These are phyloP conservation scores for Marasmius sp. DNA, from an alignment of 1,284 basidiomycete species.

Conservation along the genomic window DNA sequence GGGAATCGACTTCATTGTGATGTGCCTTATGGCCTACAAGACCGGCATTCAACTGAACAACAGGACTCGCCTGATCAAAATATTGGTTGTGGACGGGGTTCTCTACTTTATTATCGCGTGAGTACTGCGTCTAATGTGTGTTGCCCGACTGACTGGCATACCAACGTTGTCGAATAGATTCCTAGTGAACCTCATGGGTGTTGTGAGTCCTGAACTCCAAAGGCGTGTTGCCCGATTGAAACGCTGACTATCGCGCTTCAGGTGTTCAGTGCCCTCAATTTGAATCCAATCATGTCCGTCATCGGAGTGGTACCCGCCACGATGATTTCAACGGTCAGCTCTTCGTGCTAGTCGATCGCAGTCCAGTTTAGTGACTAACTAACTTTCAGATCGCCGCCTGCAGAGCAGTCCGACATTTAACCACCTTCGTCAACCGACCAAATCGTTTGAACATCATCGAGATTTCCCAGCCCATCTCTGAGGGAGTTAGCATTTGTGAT, in stretches of 20 bases:
- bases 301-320: neutral
- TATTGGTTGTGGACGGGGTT: neutral
- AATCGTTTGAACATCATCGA: neutral
- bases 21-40: conserved; percentile 60
- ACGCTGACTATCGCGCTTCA: neutral
- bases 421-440: neutral
- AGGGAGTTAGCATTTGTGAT: no score
- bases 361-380: neutral
- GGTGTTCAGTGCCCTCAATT: conserved; percentile 2
- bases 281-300: conserved; percentile 1
- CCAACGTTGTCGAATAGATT: neutral
- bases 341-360: neutral
- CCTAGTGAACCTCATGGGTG: neutral
- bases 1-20: conserved; percentile 64
- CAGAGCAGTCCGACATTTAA: neutral
- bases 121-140: neutral
- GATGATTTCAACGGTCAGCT: neutral
- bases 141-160: neutral
- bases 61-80: neutral
- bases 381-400: neutral
- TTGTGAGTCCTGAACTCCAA: neutral
- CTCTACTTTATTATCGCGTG: neutral
- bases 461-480: no score
- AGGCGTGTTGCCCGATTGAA: neutral
- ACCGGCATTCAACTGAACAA: conserved; percentile 29